Base-by-base conservation (phyloP, 371 early-diverging fungal species). In the Thermomucor indicae-seudaticae region DNA sequence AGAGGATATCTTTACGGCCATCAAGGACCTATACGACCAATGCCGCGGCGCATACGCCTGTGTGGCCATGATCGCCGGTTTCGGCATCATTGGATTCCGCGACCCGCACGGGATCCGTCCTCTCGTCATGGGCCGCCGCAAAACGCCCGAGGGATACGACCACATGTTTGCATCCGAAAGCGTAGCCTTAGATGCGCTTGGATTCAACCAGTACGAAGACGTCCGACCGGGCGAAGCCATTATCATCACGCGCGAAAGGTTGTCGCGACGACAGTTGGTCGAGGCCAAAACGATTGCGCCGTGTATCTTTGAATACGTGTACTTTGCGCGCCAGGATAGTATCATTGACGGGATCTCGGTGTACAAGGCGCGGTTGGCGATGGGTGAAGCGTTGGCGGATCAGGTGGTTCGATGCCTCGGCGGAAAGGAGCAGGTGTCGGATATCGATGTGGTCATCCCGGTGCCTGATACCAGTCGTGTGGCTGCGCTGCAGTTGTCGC, bases 291-390 rank as follows among this genome's bases (percentile, higher is more conserved):
- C 62, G 2, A 86, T 92, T 42, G 79, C 95, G 12, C 98, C 97
- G 23, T 97, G 97, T 70, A 92, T 98, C 62, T 98, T 98, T 62
- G 98, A 98, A 75, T 96, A 92, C 62, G 97, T 98, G 40, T 92
- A 98, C 77, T 98, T 98, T 82, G 96, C 97, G 17, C 88, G 98
- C 28, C 96, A 97, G 6, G 98, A 98, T 60, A 93, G 95, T 34
- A 92, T 96, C 56, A 93, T 98, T 53, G 94, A 98, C 67, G 96
- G 95, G 8, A 89, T 98, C 50, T 94, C 95, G 4, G 98, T 98
- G n/a, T 96, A 96, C 83, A 91, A 92, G 59, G 84, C 96, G 47
- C 90, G 98, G 46, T 67, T 98, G 60, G 90, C 92, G 29, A 96
- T 98, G 96, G 98, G 98, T 43, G 95, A 94, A 64, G 90, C 91